A percentile compares a stretch with the other conserved stretches of the same genome.
Conservation (phyloP, 2,329 filamentous ascomycete genomes). For the Rutstroemia sydowiana region DNA sequence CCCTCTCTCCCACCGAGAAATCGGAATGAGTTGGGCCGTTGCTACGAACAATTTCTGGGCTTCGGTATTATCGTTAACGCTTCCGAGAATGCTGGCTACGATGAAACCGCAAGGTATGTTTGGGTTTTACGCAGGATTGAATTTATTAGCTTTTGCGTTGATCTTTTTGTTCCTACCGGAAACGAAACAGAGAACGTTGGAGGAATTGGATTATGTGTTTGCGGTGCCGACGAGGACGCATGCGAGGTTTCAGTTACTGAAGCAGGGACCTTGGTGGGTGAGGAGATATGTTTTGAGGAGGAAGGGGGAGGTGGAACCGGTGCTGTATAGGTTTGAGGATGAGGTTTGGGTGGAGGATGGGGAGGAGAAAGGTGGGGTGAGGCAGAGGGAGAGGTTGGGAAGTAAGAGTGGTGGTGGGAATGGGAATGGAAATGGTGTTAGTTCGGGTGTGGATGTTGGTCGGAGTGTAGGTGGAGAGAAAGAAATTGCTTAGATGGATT, state of each 20-base stretch:
- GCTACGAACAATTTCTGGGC: constrained; percentile 55
- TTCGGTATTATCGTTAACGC: constrained; percentile 53
- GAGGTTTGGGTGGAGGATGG: constrained; percentile 1
- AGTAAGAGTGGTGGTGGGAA: not conserved
- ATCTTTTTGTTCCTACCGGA: constrained; percentile 52
- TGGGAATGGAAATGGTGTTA: not conserved
- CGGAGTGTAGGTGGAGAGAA: not conserved
- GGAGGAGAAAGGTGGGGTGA: not conserved
- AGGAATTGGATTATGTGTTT: constrained; percentile 41
- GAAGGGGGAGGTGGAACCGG: constrained; percentile 26
- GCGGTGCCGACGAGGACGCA: constrained; percentile 26
- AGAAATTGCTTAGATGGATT: not conserved
- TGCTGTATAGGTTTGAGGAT: constrained; percentile 10
- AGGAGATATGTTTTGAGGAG: constrained; percentile 16
- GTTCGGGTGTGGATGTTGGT: not conserved
- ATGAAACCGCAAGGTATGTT: constrained; percentile 36
- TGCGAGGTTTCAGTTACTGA: constrained; percentile 25
- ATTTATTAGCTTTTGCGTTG: constrained; percentile 46
- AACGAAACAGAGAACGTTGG: constrained; percentile 42
- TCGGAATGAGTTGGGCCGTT: constrained; percentile 57
- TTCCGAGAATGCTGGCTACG: constrained; percentile 24
- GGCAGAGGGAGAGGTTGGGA: constrained; percentile 5
- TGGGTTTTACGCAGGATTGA: constrained; percentile 48
- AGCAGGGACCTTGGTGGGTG: constrained; percentile 23
- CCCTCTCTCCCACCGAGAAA: constrained; percentile 55